Conservation (phyloP, 179 eudicot species). For the Vitellaria paradoxa region DNA sequence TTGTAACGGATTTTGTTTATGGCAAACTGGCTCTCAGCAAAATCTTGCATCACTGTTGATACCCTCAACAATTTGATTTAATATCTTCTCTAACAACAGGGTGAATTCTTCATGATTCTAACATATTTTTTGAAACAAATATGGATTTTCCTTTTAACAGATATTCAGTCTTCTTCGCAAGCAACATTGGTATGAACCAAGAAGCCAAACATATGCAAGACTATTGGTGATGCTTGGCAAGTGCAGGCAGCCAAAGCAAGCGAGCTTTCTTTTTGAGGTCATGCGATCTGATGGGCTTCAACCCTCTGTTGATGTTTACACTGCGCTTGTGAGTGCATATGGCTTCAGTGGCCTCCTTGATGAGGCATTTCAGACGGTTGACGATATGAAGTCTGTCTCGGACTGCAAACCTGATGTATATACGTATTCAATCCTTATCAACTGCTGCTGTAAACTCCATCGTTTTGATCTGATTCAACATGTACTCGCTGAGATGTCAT, state of each 20-base stretch:
- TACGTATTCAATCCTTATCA: constrained; percentile 71
- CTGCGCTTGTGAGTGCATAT: constrained; percentile 76
- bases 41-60: background rate
- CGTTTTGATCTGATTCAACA: constrained; percentile 53
- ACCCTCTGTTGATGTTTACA: constrained; percentile 74
- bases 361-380: constrained; percentile 54
- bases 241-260: constrained; percentile 72
- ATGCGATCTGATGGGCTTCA: constrained; percentile 70
- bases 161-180: constrained; percentile 83
- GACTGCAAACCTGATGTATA: constrained; percentile 83
- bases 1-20: background rate
- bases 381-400: constrained; percentile 63
- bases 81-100: background rate
- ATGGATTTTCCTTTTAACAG: constrained; percentile 26
- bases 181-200: constrained; percentile 89
- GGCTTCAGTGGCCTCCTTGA: constrained; percentile 66
- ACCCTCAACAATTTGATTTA: background rate
- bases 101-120: constrained; percentile 1
- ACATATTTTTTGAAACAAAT: constrained; percentile 7
- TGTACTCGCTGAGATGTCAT: constrained; percentile 69
- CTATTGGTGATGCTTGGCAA: constrained; percentile 86
- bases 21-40: background rate
- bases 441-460: constrained; percentile 52
- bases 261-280: constrained; percentile 64
- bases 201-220: constrained; percentile 73